Conservation (phyloP, 106 monocot genomes). For the Allium cepa region DNA sequence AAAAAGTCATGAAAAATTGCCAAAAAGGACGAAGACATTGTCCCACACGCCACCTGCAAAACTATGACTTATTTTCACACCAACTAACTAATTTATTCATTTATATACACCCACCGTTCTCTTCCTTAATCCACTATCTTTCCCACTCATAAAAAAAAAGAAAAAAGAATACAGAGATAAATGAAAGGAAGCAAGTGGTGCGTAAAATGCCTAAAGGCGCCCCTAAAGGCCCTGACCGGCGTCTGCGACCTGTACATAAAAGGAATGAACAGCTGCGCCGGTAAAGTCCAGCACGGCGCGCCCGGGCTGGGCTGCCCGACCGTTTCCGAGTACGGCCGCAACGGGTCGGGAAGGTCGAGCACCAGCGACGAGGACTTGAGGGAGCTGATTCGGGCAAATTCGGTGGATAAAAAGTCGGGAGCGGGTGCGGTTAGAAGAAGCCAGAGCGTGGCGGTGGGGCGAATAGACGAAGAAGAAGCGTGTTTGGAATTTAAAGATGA, state of each 20-base stretch:
- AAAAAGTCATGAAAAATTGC: no score
- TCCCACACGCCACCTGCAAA: no score
- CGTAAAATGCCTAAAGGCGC: constrained; percentile 1
- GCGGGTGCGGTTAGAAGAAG: background rate
- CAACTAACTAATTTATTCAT: no score
- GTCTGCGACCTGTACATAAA: constrained; percentile 18
- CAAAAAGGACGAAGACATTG: no score
- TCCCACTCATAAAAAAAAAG: no score
- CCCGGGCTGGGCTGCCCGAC: background rate
- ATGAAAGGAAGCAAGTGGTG: background rate
- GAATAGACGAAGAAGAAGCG: constrained; percentile 17
- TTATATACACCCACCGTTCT: no score
- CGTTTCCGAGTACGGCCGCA: background rate
- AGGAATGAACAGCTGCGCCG: constrained; percentile 14
- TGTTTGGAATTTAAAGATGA: constrained; percentile 7
- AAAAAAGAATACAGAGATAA: no score
- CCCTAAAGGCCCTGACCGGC: background rate
- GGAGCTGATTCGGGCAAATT: background rate
- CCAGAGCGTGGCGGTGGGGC: constrained; percentile 7
- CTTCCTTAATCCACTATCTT: no score
- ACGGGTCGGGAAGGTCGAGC: background rate
- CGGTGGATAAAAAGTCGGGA: background rate
- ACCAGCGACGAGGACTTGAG: constrained; percentile 3
- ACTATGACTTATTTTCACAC: no score
- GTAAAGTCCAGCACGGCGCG: background rate